Evolutionary conservation across 768 basidiomycete species (phyloP).

Genomic region (Cubamyces sp.): DNA sequence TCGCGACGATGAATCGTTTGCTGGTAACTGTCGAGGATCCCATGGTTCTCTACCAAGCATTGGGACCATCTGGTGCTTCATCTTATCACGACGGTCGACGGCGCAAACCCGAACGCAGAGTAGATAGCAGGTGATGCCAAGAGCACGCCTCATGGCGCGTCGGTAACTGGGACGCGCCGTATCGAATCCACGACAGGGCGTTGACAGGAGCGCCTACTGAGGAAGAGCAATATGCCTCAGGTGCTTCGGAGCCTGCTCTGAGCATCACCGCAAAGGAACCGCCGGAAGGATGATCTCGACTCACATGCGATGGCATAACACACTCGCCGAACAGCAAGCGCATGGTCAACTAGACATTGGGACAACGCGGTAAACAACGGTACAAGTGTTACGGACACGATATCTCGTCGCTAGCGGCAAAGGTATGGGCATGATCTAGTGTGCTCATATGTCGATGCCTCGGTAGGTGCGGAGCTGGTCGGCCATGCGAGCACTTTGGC

Average conservation of each 20-base stretch:
- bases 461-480: conserved; percentile 51
- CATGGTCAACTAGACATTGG: no score
- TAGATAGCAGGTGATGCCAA: conserved; percentile 5
- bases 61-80: background rate
- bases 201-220: no score
- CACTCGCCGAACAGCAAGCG: no score
- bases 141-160: background rate
- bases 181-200: background rate
- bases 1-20: background rate
- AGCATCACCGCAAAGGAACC: no score
- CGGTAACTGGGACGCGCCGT: background rate
- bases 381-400: background rate
- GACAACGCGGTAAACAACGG: background rate
- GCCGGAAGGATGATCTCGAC: no score
- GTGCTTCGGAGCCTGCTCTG: no score
- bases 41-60: background rate
- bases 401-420: background rate
- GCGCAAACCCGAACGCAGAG: background rate
- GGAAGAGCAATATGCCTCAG: no score
- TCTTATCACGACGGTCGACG: background rate
- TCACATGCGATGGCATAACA: no score
- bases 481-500: conserved; percentile 44
- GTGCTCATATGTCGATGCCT: conserved; percentile 32
- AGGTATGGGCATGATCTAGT: background rate
- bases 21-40: background rate